These are phyloP conservation scores for Xylaria sp. DNA, from an alignment of 2,329 filamentous ascomycete genomes.

Conservation along the genomic window DNA sequence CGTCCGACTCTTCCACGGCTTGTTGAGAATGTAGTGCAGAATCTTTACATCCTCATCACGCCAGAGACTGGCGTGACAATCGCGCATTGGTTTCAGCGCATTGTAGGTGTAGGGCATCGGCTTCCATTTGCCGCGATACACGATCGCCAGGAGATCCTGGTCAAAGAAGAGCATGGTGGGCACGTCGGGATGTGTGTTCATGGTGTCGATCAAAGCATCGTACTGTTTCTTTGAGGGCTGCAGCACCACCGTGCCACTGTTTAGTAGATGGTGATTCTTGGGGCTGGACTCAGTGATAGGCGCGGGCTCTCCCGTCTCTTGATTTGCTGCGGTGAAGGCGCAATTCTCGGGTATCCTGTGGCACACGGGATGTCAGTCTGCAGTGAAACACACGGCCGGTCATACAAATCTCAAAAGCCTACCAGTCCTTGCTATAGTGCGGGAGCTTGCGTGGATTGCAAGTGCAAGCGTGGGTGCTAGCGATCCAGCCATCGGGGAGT, in stretches of 20 bases:
- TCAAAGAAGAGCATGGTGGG: constrained; percentile 31
- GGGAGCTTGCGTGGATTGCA: constrained; percentile 32
- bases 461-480: constrained; percentile 32
- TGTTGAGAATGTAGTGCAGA: constrained; percentile 31
- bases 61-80: constrained; percentile 28
- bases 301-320: constrained; percentile 26
- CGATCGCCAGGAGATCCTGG: constrained; percentile 30
- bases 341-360: constrained; percentile 30
- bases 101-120: constrained; percentile 30
- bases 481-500: constrained; percentile 31
- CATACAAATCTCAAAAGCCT: not conserved
- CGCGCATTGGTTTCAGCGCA: constrained; percentile 31
- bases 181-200: constrained; percentile 32
- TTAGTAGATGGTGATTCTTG: constrained; percentile 34
- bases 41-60: constrained; percentile 27
- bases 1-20: constrained; percentile 29
- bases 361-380: not conserved
- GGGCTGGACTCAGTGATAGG: constrained; percentile 27
- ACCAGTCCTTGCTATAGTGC: constrained; percentile 33
- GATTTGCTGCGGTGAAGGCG: constrained; percentile 31
- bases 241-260: constrained; percentile 33
- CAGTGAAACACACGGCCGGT: not conserved
- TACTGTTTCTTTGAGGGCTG: constrained; percentile 29
- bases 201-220: constrained; percentile 29
- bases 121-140: constrained; percentile 29